Percentiles rank a stretch among this genome's conserved stretches.
Evolutionary conservation across 139 green algal genomes (phyloP).

Genomic region (Auxenochlorella pyrenoidosa): DNA sequence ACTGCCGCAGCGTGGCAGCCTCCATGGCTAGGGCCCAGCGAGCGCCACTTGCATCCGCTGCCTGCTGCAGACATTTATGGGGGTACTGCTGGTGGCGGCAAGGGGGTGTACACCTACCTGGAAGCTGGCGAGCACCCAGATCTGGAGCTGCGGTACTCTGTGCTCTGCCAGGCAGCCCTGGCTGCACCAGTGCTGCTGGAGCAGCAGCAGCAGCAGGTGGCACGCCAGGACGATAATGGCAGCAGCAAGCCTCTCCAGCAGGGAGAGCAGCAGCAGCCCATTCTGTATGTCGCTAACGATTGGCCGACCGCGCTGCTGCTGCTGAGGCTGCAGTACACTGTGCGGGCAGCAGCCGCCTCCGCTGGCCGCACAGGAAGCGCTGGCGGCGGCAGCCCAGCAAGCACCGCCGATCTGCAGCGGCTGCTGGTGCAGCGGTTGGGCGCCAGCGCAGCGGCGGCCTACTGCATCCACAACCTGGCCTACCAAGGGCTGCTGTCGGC

Average conservation of each 20-base stretch:
- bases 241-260: neutral
- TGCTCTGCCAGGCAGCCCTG: constrained; percentile 86
- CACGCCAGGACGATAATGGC: neutral
- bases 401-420: constrained; percentile 1
- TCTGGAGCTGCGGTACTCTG: constrained; percentile 72
- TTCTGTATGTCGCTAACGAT: constrained; percentile 63
- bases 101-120: constrained; percentile 55
- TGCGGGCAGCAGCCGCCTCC: neutral
- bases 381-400: neutral
- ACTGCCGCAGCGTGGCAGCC: too few relatives aligned
- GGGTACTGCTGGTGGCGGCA: neutral
- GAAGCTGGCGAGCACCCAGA: constrained; percentile 44
- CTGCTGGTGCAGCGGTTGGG: constrained; percentile 33
- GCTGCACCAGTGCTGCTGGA: constrained; percentile 78
- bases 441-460: constrained; percentile 4
- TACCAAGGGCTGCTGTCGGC: constrained; percentile 49
- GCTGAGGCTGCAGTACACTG: constrained; percentile 48
- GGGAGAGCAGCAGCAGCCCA: neutral
- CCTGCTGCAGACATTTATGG: constrained; percentile 43
- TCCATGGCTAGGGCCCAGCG: too few relatives aligned
- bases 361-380: neutral
- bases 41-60: neutral
- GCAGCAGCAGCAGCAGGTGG: constrained; percentile 20
- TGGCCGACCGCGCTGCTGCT: constrained; percentile 55
- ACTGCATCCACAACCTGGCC: constrained; percentile 66